These are phyloP conservation scores for Diaporthe humulicola DNA, from an alignment of 2,329 filamentous ascomycete genomes.

Conservation along the genomic window DNA sequence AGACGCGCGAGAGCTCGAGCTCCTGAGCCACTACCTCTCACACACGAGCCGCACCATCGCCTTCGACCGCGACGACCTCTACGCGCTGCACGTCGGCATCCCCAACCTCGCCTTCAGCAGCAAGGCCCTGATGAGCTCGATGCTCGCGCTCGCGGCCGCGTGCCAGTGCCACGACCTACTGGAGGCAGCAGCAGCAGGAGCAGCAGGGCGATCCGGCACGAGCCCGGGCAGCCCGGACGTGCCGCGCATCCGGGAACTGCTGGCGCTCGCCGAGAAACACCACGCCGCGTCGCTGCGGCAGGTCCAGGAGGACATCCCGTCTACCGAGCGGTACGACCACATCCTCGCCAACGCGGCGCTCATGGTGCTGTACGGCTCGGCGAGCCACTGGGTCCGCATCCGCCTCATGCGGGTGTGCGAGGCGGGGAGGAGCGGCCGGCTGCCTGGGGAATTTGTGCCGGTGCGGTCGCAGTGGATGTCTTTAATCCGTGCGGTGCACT, in stretches of 20 bases:
- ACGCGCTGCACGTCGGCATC: slow-evolving; percentile 56
- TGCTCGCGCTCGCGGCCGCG: slow-evolving; percentile 56
- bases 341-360: slow-evolving; percentile 55
- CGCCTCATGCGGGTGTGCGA: slow-evolving; percentile 47
- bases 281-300: slow-evolving; percentile 54
- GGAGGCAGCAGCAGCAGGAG: background rate
- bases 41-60: slow-evolving; percentile 55
- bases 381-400: slow-evolving; percentile 53
- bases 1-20: slow-evolving; percentile 49
- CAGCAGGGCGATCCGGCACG: background rate
- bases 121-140: slow-evolving; percentile 55
- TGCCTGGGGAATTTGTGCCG: slow-evolving; percentile 48
- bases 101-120: slow-evolving; percentile 56
- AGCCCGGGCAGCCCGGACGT: background rate
- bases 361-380: slow-evolving; percentile 57
- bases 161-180: slow-evolving; percentile 55
- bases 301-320: slow-evolving; percentile 51
- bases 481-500: slow-evolving; percentile 52
- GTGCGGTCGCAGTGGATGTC: slow-evolving; percentile 54
- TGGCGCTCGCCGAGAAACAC: slow-evolving; percentile 51
- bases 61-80: slow-evolving; percentile 53
- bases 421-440: slow-evolving; percentile 22
- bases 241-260: slow-evolving; percentile 46
- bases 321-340: slow-evolving; percentile 49
- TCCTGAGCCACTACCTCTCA: slow-evolving; percentile 56